Percentiles rank a stretch among this genome's conserved stretches.
Evolutionary conservation across 345 rosid genomes (phyloP).

Genomic region (Eucalyptus sp.): DNA sequence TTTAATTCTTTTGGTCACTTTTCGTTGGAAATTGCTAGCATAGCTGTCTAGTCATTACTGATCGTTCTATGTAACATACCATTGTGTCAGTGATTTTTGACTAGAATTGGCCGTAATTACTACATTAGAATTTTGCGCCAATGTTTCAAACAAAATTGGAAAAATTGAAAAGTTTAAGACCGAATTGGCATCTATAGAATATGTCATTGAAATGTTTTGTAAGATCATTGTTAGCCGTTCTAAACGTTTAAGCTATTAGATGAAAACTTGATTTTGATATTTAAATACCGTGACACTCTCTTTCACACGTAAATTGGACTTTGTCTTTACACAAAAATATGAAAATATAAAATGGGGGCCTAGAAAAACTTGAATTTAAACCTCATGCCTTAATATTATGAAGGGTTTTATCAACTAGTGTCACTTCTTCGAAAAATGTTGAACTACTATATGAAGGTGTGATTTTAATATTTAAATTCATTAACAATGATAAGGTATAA

Average conservation of each 20-base stretch:
- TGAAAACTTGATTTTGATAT: not conserved
- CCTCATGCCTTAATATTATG: not conserved
- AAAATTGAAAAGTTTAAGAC: too few species aligned
- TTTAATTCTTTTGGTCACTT: too few species aligned
- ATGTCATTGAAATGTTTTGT: not conserved
- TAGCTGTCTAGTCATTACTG: accelerated
- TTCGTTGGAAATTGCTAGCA: accelerated
- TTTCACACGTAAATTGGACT: not conserved
- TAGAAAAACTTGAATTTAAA: not conserved
- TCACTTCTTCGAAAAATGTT: not conserved
- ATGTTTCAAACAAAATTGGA: too few species aligned
- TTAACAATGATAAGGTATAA: not conserved
- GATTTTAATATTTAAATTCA: not conserved
- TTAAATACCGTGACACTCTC: not conserved
- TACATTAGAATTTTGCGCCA: too few species aligned
- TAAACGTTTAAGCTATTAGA: not conserved
- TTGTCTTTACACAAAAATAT: not conserved
- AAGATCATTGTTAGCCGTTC: accelerated
- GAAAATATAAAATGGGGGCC: not conserved
- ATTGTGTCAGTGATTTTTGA: accelerated
- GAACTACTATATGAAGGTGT: not conserved
- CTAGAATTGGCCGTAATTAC: too few species aligned
- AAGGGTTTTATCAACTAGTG: not conserved
- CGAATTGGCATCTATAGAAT: too few species aligned
- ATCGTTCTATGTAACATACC: too few species aligned